phyloP scores from a whole-genome alignment of 140 eudicot species.

The Bidens hawaiensis region DNA sequence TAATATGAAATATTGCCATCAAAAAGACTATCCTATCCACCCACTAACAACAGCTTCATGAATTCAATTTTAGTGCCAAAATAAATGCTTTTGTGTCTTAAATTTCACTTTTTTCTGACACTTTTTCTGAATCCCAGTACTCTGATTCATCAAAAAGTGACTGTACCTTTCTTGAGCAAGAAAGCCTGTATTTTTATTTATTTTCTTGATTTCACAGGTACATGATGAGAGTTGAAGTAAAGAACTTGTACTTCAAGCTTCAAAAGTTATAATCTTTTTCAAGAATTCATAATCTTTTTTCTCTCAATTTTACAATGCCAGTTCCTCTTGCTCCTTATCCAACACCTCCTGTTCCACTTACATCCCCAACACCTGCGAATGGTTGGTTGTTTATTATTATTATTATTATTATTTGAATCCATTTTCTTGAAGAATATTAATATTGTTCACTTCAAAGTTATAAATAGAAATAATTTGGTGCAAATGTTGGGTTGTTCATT shows the following conservation, averaged over 20 bases:
- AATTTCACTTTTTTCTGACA: conserved; percentile 25
- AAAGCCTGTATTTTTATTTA: conserved; percentile 1
- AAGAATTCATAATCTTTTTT: conserved; percentile 15
- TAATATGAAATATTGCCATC: conserved; percentile 29
- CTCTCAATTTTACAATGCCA: conserved; percentile 45
- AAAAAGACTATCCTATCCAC: conserved; percentile 18
- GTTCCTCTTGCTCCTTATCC: conserved; percentile 81
- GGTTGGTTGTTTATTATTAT: too few relatives aligned
- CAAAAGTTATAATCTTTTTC: conserved; percentile 25
- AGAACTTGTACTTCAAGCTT: conserved; percentile 16
- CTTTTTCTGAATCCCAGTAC: conserved; percentile 19
- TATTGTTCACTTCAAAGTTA: too few relatives aligned
- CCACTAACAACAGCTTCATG: conserved; percentile 23
- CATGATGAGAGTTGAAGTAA: conserved; percentile 25
- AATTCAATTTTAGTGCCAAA: conserved; percentile 24
- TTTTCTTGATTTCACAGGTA: conserved; percentile 17
- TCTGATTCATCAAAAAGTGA: conserved; percentile 23
- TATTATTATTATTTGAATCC: too few relatives aligned
- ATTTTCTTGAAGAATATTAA: too few relatives aligned
- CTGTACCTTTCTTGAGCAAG: conserved; percentile 25
- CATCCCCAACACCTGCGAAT: conserved; percentile 61
- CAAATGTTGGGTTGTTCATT: too few relatives aligned
- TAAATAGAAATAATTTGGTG: too few relatives aligned
- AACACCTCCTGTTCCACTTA: conserved; percentile 45
- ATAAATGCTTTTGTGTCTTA: conserved; percentile 18